A percentile compares a stretch with the other conserved stretches of the same genome.
These are phyloP conservation scores for Myrica gale DNA, from an alignment of 306 rosid genomes.

Conservation along the genomic window DNA sequence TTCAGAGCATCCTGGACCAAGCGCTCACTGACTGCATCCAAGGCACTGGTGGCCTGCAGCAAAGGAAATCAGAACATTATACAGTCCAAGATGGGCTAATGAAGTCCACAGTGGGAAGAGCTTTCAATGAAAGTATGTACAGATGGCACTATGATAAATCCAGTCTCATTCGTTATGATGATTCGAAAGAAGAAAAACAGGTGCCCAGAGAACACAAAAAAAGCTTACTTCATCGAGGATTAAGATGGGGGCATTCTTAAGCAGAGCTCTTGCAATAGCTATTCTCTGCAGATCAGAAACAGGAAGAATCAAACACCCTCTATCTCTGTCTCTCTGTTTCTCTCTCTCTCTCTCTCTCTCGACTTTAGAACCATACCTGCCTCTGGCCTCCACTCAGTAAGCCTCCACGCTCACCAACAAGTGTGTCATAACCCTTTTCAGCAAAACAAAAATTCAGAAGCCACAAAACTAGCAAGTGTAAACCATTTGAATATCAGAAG, in stretches of 20 bases:
- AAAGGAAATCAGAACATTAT: conserved; percentile 28
- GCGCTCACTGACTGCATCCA: conserved; percentile 87
- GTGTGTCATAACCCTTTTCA: conserved; percentile 83
- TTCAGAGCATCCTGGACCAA: conserved; percentile 82
- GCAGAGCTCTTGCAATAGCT: conserved; percentile 87
- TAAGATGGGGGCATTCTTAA: conserved; percentile 82
- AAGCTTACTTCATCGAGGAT: conserved; percentile 80
- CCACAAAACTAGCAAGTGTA: conserved; percentile 6
- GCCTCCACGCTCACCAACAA: conserved; percentile 97
- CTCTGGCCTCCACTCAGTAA: conserved; percentile 94
- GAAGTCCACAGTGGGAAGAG: background rate
- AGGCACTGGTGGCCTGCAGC: conserved; percentile 84
- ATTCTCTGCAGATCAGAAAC: conserved; percentile 63
- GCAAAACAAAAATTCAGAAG: conserved; percentile 14
- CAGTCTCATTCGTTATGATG: conserved; percentile 11
- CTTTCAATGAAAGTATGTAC: conserved; percentile 10
- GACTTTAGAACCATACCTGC: conserved; percentile 51
- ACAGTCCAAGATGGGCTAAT: background rate
- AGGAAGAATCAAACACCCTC: conserved; percentile 24
- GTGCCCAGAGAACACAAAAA: conserved; percentile 12
- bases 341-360: conserved; percentile 8
- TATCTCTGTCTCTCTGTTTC: background rate
- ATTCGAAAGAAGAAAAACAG: conserved; percentile 19
- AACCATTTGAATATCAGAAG: conserved; percentile 21
- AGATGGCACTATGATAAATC: conserved; percentile 11